phyloP scores from a whole-genome alignment of 2,329 filamentous ascomycete species.

The Diaporthe australafricana region DNA sequence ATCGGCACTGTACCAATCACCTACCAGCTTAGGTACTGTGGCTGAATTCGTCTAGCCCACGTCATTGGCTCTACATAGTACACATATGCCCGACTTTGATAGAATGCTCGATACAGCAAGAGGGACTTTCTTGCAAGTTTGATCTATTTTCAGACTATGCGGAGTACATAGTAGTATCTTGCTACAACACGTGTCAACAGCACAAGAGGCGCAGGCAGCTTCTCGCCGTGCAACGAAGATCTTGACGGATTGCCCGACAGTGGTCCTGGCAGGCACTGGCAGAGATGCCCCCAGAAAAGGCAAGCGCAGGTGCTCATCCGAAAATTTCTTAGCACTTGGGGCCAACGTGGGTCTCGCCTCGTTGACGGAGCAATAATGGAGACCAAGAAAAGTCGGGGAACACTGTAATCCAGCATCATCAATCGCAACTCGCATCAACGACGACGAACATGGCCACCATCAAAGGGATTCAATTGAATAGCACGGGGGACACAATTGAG shows the following conservation, averaged over 20 bases:
- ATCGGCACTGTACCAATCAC: conserved; percentile 11
- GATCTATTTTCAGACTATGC: no score
- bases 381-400: conserved; percentile 3
- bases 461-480: conserved; percentile 2
- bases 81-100: not conserved
- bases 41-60: not conserved
- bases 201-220: not conserved
- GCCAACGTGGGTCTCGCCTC: conserved; percentile 29
- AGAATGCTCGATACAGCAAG: not conserved
- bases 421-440: not conserved
- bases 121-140: no score
- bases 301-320: conserved; percentile 28
- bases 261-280: conserved; percentile 3
- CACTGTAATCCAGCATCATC: conserved; percentile 2
- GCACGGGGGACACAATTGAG: not conserved
- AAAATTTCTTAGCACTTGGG: conserved; percentile 15
- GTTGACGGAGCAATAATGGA: conserved; percentile 26
- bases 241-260: conserved; percentile 14
- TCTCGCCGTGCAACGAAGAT: not conserved
- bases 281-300: conserved; percentile 11
- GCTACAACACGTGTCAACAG: not conserved
- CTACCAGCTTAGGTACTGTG: not conserved
- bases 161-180: not conserved
- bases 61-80: not conserved
- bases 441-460: not conserved